These are phyloP conservation scores for Hymenoscyphus occultus DNA, from an alignment of 2,329 filamentous ascomycete species.

Conservation along the genomic window DNA sequence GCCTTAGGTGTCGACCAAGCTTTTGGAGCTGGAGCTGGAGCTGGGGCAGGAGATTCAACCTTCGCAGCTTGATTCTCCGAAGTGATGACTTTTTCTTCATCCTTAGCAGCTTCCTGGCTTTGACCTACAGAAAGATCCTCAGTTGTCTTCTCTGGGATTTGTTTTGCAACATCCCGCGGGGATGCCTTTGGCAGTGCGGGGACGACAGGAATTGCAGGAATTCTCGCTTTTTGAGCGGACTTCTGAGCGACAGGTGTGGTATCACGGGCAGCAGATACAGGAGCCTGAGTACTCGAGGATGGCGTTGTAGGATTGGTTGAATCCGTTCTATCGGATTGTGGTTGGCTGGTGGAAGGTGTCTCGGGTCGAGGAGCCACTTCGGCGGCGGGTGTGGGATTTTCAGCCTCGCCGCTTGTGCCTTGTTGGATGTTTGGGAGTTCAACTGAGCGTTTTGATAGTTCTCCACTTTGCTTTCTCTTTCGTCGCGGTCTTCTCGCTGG, in stretches of 20 bases:
- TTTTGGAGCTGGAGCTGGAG: conserved; percentile 42
- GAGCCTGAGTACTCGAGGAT: conserved; percentile 43
- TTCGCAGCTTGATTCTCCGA: conserved; percentile 15
- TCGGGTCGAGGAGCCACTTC: conserved; percentile 45
- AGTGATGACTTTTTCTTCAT: conserved; percentile 16
- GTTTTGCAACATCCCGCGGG: conserved; percentile 36
- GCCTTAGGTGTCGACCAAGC: conserved; percentile 51
- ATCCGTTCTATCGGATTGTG: conserved; percentile 38
- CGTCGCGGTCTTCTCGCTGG: conserved; percentile 43
- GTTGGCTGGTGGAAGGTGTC: conserved; percentile 43
- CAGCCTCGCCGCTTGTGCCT: conserved; percentile 13
- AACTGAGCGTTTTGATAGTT: conserved; percentile 26
- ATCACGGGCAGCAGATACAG: conserved; percentile 24
- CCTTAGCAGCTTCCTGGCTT: conserved; percentile 5
- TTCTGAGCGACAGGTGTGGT: conserved; percentile 29
- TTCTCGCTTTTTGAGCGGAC: conserved; percentile 36
- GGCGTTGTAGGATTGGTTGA: conserved; percentile 54
- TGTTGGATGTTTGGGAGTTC: conserved; percentile 26
- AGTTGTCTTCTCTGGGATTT: conserved; percentile 19
- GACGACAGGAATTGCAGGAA: conserved; percentile 49
- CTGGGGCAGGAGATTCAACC: conserved; percentile 41
- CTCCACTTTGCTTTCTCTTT: conserved; percentile 41
- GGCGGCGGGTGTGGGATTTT: conserved; percentile 34
- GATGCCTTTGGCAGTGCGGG: conserved; percentile 42
- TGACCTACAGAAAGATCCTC: conserved; percentile 17